These are phyloP conservation scores for Kurtzmaniella natalensis DNA, from an alignment of 1,139 yeast species.

Conservation along the genomic window DNA sequence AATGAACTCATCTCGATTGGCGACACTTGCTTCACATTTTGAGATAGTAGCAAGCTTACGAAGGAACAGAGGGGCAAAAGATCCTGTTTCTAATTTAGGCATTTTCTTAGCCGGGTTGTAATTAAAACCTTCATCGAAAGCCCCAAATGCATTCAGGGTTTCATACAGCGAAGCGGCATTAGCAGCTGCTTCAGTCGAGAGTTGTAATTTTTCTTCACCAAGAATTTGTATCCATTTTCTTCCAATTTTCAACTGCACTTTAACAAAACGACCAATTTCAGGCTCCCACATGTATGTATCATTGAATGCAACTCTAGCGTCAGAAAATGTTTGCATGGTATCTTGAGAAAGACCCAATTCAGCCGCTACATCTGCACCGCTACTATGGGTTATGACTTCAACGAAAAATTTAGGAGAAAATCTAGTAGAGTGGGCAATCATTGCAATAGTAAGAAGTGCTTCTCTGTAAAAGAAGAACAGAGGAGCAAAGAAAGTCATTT, in stretches of 20 bases:
- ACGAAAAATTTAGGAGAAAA: slow-evolving; percentile 17
- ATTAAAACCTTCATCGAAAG: not conserved
- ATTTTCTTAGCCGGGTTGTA: not conserved
- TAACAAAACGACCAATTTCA: slow-evolving; percentile 23
- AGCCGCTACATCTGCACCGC: slow-evolving; percentile 44
- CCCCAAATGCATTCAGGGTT: not conserved
- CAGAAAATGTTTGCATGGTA: slow-evolving; percentile 37
- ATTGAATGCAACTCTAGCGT: slow-evolving; percentile 58
- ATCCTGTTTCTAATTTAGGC: slow-evolving; percentile 18
- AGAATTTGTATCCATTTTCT: slow-evolving; percentile 62
- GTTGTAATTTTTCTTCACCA: slow-evolving; percentile 18
- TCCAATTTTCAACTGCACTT: slow-evolving; percentile 67
- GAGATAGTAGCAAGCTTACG: slow-evolving; percentile 47
- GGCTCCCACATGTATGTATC: slow-evolving; percentile 52
- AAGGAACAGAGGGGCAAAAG: slow-evolving; percentile 49
- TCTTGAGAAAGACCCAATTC: slow-evolving; percentile 46
- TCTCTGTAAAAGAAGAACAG: slow-evolving; percentile 34
- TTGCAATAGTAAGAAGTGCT: slow-evolving; percentile 12
- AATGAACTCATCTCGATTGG: slow-evolving; percentile 46
- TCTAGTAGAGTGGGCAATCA: slow-evolving; percentile 11
- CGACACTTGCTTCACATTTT: slow-evolving; percentile 45
- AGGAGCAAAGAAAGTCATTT: slow-evolving; percentile 59
- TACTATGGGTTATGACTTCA: slow-evolving; percentile 41
- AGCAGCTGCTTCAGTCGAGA: not conserved
- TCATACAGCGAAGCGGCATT: not conserved